Evolutionary conservation across 768 basidiomycete species (phyloP).

Genomic region (Solioccasus polychromus): DNA sequence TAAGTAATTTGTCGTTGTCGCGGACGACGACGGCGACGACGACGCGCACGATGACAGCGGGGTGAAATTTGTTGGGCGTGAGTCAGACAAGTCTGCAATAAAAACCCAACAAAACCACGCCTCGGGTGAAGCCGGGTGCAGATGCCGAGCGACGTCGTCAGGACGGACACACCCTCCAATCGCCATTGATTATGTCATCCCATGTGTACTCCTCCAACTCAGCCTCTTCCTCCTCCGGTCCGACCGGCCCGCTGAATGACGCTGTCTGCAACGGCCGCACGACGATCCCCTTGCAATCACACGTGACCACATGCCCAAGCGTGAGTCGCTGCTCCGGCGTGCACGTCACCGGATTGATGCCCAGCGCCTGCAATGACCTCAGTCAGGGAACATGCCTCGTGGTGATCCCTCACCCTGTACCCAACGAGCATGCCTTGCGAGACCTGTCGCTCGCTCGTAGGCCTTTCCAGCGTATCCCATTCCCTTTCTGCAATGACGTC

Average conservation of each 20-base stretch:
- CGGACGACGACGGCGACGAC: constrained; percentile 4
- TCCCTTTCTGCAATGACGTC: constrained; percentile 5
- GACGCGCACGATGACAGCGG: constrained; percentile 1
- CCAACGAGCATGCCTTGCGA: constrained; percentile 36
- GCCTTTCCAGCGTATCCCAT: constrained; percentile 20
- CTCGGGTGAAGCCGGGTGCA: constrained; percentile 22
- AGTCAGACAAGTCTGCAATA: constrained; percentile 3
- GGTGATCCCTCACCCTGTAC: constrained; percentile 45
- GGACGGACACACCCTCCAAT: constrained; percentile 25
- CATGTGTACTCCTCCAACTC: constrained; percentile 23
- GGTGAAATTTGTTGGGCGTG: no score
- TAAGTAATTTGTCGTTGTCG: constrained; percentile 1
- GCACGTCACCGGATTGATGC: constrained; percentile 54
- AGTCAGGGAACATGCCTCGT: background rate
- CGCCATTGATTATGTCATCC: constrained; percentile 26
- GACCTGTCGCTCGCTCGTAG: constrained; percentile 29
- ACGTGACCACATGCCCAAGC: constrained; percentile 38
- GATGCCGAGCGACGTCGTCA: constrained; percentile 13
- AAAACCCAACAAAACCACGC: constrained; percentile 18
- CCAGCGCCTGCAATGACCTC: constrained; percentile 44
- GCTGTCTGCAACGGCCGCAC: constrained; percentile 21
- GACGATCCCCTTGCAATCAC: constrained; percentile 7
- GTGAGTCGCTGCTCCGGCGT: constrained; percentile 57
- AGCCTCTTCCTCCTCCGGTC: constrained; percentile 7
- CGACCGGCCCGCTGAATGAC: constrained; percentile 31